Conservation (phyloP, 495 filamentous ascomycete genomes). For the Xylona heveae region DNA sequence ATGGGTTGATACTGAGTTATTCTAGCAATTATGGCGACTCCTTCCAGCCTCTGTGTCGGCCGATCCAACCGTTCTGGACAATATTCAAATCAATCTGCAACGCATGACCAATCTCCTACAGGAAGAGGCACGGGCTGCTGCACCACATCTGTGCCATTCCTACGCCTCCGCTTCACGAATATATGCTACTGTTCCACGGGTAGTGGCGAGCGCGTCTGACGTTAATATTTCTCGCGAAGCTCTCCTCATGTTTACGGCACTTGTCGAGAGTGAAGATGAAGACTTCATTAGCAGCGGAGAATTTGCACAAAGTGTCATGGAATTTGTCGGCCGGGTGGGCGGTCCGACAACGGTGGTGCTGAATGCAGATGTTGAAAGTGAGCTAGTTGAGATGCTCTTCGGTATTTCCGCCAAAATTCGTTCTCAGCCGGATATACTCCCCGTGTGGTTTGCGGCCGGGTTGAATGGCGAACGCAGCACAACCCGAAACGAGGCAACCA, state of each 20-base stretch:
- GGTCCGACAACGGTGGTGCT: constrained; percentile 37
- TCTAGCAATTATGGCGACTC: constrained; percentile 62
- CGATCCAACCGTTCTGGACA: constrained; percentile 25
- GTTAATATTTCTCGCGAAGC: constrained; percentile 61
- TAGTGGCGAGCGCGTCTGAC: constrained; percentile 57
- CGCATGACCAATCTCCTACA: constrained; percentile 57
- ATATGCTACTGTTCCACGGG: constrained; percentile 68
- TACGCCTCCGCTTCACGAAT: constrained; percentile 70
- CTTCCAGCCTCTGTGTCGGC: constrained; percentile 29
- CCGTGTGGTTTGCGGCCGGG: constrained; percentile 55
- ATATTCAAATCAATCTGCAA: constrained; percentile 33
- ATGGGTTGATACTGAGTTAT: constrained; percentile 1
- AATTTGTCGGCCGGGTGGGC: constrained; percentile 48
- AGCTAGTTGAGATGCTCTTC: constrained; percentile 80
- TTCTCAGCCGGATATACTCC: constrained; percentile 60
- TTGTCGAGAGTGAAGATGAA: constrained; percentile 91
- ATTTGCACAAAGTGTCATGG: constrained; percentile 70
- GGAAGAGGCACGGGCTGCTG: constrained; percentile 71
- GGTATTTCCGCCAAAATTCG: constrained; percentile 88
- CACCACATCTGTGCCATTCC: constrained; percentile 71
- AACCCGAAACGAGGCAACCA: too few relatives aligned
- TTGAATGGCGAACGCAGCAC: constrained; percentile 25
- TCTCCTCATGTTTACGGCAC: constrained; percentile 64
- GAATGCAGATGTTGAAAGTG: constrained; percentile 50
- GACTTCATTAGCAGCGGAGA: constrained; percentile 66